Base-by-base conservation (phyloP, 1,284 basidiomycete species). In the Pholiota adiposa region DNA sequence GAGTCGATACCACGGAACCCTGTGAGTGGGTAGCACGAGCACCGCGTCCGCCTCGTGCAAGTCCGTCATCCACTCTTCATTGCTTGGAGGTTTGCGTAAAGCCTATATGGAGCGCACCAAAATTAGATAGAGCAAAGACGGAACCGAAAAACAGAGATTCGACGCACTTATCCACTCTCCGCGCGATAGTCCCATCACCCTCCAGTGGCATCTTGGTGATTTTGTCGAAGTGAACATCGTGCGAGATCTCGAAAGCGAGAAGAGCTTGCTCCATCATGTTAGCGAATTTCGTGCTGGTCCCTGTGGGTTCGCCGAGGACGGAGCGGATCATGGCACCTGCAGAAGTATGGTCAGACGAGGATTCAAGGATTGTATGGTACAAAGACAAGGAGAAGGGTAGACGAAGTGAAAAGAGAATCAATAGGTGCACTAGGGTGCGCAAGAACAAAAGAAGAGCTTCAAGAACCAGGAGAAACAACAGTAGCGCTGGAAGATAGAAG, bases 11-110 rank as follows among this genome's bases (percentile, higher is more conserved):
- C 34, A 98, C 85, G 5, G 89, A 92, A 29, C 97, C 97, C 77
- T 99, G 97, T 1, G 93, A 93, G 72, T 99, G 97, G 0, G 95
- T 92, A 0, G 95, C 93, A 99, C 83, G 70, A 99, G 89, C 63
- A 98, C 87, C 25, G 89, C 95, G 73, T 99, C 97, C 1, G 97
- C 94, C 19, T 82, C 81, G 69, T 90, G 90, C 23, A 98, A 77
- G 67, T 93, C 95, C 44, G 87, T 81, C 73, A 97, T 86, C 96
- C 96, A 98, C 57, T 90, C 87, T 23, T 86, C 77, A 67, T 93
- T 91, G 14, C 80, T 33, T 88, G 79, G 61, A 97, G 80, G 63
- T 86, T 88, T 49, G 86, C 79, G 76, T 95, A 96, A 16, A 97
- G 78, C 65, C 93, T 93, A 38, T 64, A 4, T 48, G 31, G 34